Percentiles rank a stretch among this genome's conserved stretches.
These are phyloP conservation scores for Neocallimastix lanati DNA, from an alignment of 192 early-diverging fungal species.

Conservation along the genomic window DNA sequence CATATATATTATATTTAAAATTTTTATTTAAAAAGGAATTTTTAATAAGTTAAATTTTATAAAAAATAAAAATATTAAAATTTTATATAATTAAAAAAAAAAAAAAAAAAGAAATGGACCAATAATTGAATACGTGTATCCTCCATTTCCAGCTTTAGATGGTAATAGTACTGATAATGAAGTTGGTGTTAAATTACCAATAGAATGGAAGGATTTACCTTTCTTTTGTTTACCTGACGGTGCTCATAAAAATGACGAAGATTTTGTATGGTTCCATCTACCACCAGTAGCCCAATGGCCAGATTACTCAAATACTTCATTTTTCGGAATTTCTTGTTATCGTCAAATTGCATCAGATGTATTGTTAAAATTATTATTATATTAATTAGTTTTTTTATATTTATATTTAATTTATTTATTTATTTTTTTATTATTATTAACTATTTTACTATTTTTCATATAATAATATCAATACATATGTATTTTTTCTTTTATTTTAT, in stretches of 20 bases:
- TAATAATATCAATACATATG: not conserved
- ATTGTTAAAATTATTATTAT: no score
- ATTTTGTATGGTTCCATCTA: constrained; percentile 34
- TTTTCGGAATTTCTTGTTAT: constrained; percentile 71
- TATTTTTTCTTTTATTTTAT: constrained; percentile 1
- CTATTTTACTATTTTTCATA: no score
- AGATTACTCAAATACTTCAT: constrained; percentile 29
- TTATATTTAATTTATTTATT: no score
- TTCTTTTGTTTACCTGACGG: not conserved
- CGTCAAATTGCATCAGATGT: constrained; percentile 40
- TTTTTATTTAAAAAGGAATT: no score
- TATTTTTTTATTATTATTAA: no score
- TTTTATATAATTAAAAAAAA: no score
- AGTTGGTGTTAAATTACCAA: not conserved
- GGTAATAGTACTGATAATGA: not conserved
- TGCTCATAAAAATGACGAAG: not conserved
- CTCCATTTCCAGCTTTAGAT: not conserved
- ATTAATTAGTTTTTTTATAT: no score
- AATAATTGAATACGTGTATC: not conserved
- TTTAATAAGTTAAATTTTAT: no score
- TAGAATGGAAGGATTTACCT: not conserved
- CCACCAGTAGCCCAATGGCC: constrained; percentile 48
- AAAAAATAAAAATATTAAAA: no score
- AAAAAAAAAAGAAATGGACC: not conserved
- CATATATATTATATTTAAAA: no score